Percentiles rank a stretch among this genome's conserved stretches.
Conservation (phyloP, 305 asterid species). For the Solanum hybrid region DNA sequence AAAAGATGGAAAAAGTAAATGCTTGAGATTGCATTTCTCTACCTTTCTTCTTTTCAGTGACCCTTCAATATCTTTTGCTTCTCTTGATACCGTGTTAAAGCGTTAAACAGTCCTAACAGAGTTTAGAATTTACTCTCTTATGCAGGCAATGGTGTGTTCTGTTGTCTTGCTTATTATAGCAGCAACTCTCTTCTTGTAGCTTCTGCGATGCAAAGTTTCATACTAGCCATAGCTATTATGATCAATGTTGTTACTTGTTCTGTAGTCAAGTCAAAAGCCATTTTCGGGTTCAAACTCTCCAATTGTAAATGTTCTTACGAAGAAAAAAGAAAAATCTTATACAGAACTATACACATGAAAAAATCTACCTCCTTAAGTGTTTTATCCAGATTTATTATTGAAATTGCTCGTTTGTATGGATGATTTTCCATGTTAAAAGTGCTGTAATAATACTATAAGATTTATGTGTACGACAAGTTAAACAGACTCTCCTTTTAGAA, state of each 20-base stretch:
- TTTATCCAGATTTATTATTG: background rate
- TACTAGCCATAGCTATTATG: background rate
- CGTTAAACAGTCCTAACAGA: background rate
- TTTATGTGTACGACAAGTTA: background rate
- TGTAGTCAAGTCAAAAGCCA: constrained; percentile 9
- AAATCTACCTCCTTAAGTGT: background rate
- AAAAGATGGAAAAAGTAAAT: background rate
- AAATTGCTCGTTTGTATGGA: background rate
- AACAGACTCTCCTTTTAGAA: background rate
- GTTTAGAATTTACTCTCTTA: background rate
- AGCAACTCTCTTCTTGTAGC: constrained; percentile 41
- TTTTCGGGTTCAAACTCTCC: constrained; percentile 1
- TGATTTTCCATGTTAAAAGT: background rate
- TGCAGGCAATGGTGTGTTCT: constrained; percentile 85
- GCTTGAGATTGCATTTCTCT: background rate
- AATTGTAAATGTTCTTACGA: constrained; percentile 4
- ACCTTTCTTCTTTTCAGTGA: background rate
- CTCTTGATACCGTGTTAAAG: background rate
- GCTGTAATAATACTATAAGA: background rate
- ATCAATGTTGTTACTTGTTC: background rate
- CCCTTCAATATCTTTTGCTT: background rate
- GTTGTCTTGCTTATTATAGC: constrained; percentile 48
- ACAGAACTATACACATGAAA: background rate
- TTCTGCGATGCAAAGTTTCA: constrained; percentile 8
- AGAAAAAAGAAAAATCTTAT: background rate